These are phyloP conservation scores for Argentina anserina DNA, from an alignment of 306 rosid genomes.

Conservation along the genomic window DNA sequence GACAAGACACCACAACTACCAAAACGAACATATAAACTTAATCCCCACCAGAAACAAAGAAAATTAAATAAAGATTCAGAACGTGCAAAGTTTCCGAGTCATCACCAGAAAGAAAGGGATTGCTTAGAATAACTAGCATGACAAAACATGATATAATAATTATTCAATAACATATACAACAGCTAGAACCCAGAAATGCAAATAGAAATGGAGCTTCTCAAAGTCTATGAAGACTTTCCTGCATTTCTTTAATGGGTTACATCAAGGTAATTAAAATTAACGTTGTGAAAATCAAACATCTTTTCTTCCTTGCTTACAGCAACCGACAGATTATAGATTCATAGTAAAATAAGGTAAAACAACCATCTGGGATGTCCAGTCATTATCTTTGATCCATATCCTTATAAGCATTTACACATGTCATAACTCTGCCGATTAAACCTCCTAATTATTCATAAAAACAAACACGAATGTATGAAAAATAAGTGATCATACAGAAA, in stretches of 20 bases:
- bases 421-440: neutral
- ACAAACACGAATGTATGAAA: neutral
- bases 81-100: neutral
- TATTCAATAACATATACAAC: neutral
- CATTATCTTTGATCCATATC: neutral
- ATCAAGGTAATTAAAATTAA: constrained; percentile 9
- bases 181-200: constrained; percentile 4
- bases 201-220: neutral
- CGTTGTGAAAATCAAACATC: constrained; percentile 18
- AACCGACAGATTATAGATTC: constrained; percentile 27
- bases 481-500: neutral
- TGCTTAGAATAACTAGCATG: neutral
- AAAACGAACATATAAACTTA: constrained; percentile 16
- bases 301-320: constrained; percentile 22
- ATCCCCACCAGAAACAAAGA: neutral
- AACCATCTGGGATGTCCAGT: constrained; percentile 32
- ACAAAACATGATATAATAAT: neutral
- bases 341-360: constrained; percentile 3
- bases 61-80: neutral
- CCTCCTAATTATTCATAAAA: neutral
- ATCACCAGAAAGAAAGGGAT: neutral
- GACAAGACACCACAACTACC: constrained; percentile 37
- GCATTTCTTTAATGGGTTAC: neutral
- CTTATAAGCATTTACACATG: too few species aligned
- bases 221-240: constrained; percentile 2